Evolutionary conservation across 2,329 filamentous ascomycete genomes (phyloP), one percentile per base, ranked within the genome.

Genomic region (Cryphonectria naterciae): DNA sequence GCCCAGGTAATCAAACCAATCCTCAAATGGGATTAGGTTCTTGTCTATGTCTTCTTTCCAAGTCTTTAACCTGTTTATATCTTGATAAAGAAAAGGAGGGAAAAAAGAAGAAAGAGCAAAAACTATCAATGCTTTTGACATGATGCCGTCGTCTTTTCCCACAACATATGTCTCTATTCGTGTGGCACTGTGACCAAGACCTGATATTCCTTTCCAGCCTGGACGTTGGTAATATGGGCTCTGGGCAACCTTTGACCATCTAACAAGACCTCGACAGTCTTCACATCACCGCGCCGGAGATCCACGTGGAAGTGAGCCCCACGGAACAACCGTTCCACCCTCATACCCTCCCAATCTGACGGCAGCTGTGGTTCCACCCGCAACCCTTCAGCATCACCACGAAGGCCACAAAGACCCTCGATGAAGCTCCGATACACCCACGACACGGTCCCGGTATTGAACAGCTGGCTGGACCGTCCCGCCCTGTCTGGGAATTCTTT

Each of bases 361-460:
- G 87, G 87, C 72, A 88, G 77, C 76, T 87, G 85, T 0, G 87
- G 86, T 1, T 80, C 78, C 39, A 88, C 79, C 11, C 74, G 74
- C 66, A 88, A 75, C 0, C 86, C 86, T 1, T 84, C 77, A 1
- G 78, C 78, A 15, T 85, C 85, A 37, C 87, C 87, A 15, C 81
- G 81, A 52, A 89, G 77, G 0, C 87, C 86, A 72, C 86, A 88
- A 6, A 89, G 76, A 0, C 86, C 86, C 76, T 89, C 86, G 63
- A 87, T 83, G 74, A 88, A 83, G 76, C 82, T 85, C 13, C 86
- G 81, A 76, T 88, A 88, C 2, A 81, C 85, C 87, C 86, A 89
- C 25, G 85, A 84, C 35, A 87, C 84, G 7, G 86, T 88, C 4
- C 86, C 87, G 1, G 86, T 89, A 76, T 88, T 88, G 79, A 89